A percentile compares a stretch with the other conserved stretches of the same genome.
These are phyloP conservation scores for Globisporangium ultimum DNA, from an alignment of 352 stramenopile genomes.

Conservation along the genomic window DNA sequence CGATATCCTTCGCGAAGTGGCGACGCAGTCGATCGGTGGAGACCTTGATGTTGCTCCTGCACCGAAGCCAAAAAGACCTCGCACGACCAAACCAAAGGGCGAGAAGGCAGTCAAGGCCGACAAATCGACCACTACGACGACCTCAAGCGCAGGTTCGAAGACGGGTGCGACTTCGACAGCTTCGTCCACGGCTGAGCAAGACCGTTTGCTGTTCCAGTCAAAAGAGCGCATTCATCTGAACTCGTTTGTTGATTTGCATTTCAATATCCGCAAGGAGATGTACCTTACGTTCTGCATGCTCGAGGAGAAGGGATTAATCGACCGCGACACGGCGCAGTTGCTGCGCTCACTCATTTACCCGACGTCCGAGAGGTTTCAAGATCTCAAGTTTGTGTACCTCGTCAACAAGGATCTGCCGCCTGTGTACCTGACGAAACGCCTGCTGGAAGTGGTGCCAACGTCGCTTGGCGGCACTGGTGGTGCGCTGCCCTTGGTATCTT, in stretches of 20 bases:
- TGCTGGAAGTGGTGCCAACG: constrained; percentile 68
- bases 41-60: constrained; percentile 29
- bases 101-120: constrained; percentile 5
- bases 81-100: constrained; percentile 9
- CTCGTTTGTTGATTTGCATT: constrained; percentile 80
- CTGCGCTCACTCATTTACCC: constrained; percentile 79
- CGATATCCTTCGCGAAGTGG: constrained; percentile 82
- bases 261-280: constrained; percentile 86
- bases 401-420: constrained; percentile 83
- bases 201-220: constrained; percentile 22
- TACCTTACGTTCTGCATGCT: constrained; percentile 77
- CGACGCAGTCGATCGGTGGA: constrained; percentile 55
- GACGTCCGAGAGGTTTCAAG: constrained; percentile 79
- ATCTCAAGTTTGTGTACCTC: constrained; percentile 87
- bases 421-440: constrained; percentile 69
- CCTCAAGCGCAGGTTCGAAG: constrained; percentile 18
- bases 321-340: constrained; percentile 65
- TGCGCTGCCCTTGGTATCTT: constrained; percentile 22
- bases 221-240: constrained; percentile 68
- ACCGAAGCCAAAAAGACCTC: constrained; percentile 26
- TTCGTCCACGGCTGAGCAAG: constrained; percentile 22
- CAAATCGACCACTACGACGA: constrained; percentile 14
- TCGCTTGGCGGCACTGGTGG: constrained; percentile 28
- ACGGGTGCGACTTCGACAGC: constrained; percentile 21
- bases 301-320: constrained; percentile 70